Percentiles rank a stretch among this genome's conserved stretches.
Conservation (phyloP, 306 rosid species). For the Calophaca sinica region DNA sequence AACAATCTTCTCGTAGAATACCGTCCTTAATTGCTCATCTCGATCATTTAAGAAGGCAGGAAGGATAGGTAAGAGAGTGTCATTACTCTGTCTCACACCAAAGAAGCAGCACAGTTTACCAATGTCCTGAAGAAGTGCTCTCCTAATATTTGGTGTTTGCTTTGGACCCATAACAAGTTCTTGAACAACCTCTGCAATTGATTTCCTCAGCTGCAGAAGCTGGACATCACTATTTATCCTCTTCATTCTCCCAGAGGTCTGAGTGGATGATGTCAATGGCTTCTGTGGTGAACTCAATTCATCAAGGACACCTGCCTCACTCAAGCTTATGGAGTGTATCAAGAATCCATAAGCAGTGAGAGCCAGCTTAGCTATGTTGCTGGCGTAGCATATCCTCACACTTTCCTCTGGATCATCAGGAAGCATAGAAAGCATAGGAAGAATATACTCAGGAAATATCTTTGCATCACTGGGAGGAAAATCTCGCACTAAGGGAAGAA, state of each 20-base stretch:
- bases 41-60: conserved; percentile 97
- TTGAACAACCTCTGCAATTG: conserved; percentile 96
- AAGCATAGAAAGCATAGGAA: conserved; percentile 99
- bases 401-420: conserved; percentile 99
- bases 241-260: conserved; percentile 68
- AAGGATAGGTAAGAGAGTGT: conserved; percentile 88
- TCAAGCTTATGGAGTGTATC: conserved; percentile 90
- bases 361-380: conserved; percentile 92
- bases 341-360: conserved; percentile 94
- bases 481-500: conserved; percentile 87
- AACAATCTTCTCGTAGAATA: conserved; percentile 90
- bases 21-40: conserved; percentile 91
- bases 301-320: conserved; percentile 97
- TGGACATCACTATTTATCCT: conserved; percentile 74
- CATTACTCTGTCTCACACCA: conserved; percentile 97
- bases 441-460: conserved; percentile 91
- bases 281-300: conserved; percentile 71
- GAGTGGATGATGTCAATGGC: conserved; percentile 60
- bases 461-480: conserved; percentile 99
- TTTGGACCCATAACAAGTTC: conserved; percentile 99
- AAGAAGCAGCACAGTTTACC: conserved; percentile 93
- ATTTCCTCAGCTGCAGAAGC: conserved; percentile 85
- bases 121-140: conserved; percentile 95
- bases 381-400: conserved; percentile 96
- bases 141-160: conserved; percentile 97